Base-by-base conservation (phyloP, 2,329 filamentous ascomycete species). In the Clathrospora elynae region DNA sequence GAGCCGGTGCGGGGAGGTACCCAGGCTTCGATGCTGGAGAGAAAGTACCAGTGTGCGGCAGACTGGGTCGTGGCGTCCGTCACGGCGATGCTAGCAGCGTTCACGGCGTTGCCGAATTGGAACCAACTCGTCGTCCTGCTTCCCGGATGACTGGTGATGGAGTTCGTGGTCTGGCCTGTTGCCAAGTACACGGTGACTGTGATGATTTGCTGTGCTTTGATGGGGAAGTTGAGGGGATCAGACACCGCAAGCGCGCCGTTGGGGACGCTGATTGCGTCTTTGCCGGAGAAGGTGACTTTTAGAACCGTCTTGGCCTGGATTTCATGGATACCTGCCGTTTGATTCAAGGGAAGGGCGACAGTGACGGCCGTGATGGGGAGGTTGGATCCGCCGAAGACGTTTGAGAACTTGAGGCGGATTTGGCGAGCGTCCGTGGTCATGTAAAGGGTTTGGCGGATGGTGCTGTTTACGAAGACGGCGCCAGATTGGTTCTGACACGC, bases 371-470 rank as follows among this genome's bases (percentile, higher is more conserved):
- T 82, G 52, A 87, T 79, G 30, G 79, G 75, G 2, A 87, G 71
- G 49, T 82, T 77, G 23, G 76, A 81, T 2, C 74, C 64, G 2
- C 85, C 83, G 52, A 87, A 87, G 0, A 78, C 79, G 59, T 88
- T 87, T 29, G 82, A 85, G 35, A 87, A 73, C 31, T 81, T 79
- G 23, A 87, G 67, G 7, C 84, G 80, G 48, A 87, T 75, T 14
- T 80, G 75, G 2, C 76, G 68, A 3, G 79, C 77, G 1, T 74
- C 76, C 4, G 84, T 73, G 6, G 82, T 81, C 53, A 84, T 71
- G 51, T 82, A 79, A 10, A 86, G 62, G 0, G 84, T 87, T 64
- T 87, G 84, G 2, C 84, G 82, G 49, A 87, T 75, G 0, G 84
- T 86, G 2, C 81, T 77, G 55, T 86, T 79, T 31, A 71, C 68